Conservation (phyloP, 2,329 filamentous ascomycete species). For the Colletotrichum paranaense region DNA sequence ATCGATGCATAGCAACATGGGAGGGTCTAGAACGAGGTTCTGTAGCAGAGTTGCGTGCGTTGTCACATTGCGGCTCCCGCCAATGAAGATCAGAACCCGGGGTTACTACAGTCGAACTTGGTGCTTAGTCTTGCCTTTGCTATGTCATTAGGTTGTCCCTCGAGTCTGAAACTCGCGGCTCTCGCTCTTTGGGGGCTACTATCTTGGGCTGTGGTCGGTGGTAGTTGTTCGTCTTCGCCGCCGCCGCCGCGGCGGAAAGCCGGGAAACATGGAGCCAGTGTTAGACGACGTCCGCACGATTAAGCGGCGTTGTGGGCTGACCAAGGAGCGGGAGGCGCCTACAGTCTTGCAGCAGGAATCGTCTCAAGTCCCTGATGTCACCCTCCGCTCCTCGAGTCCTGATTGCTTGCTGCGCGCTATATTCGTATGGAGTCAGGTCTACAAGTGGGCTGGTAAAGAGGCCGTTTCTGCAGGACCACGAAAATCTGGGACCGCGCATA, state of each 20-base stretch:
- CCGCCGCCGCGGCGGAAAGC: not conserved
- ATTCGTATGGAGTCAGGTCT: not conserved
- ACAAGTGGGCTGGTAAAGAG: not conserved
- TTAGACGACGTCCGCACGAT: slow-evolving; percentile 30
- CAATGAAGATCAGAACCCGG: not conserved
- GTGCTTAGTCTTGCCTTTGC: not conserved
- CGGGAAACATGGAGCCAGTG: slow-evolving; percentile 27
- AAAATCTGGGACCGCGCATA: not conserved
- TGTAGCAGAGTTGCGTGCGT: not conserved
- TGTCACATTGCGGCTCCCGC: not conserved
- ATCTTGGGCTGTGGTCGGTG: too few relatives aligned
- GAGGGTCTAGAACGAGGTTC: not conserved
- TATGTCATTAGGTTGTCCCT: too few relatives aligned
- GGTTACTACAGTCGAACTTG: not conserved
- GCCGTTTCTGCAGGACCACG: not conserved
- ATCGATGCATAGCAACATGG: not conserved
- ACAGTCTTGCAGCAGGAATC: slow-evolving; percentile 20
- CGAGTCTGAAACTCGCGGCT: too few relatives aligned
- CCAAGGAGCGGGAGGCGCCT: slow-evolving; percentile 32
- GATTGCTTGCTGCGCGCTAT: not conserved
- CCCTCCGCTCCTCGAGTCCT: not conserved
- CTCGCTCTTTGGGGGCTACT: too few relatives aligned
- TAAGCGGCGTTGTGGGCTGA: slow-evolving; percentile 33
- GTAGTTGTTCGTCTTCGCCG: not conserved
- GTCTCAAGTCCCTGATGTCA: slow-evolving; percentile 29